Evolutionary conservation across 2,329 filamentous ascomycete species (phyloP).

Genomic region (Colletotrichum sp.): DNA sequence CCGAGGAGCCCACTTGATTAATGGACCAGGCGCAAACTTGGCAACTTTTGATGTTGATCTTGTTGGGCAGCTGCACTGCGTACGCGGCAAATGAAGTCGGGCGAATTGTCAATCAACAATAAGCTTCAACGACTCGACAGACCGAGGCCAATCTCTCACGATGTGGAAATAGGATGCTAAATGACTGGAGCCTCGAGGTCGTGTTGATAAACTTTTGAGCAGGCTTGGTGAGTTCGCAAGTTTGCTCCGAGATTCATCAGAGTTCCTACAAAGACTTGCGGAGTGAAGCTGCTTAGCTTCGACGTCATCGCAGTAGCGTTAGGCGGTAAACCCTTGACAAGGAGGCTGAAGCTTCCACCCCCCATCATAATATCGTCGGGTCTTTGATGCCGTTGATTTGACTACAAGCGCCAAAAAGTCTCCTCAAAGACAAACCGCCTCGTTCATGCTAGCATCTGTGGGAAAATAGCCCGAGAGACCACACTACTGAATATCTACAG

Average conservation of each 20-base stretch:
- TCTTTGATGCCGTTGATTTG: not conserved
- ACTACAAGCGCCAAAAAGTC: not conserved
- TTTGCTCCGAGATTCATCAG: not conserved
- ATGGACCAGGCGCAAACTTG: not conserved
- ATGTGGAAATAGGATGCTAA: not conserved
- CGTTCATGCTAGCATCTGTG: not conserved
- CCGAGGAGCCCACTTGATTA: not conserved
- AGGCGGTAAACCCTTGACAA: not conserved
- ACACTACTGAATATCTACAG: not conserved
- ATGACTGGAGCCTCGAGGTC: not conserved
- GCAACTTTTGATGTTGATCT: not conserved
- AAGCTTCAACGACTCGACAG: not conserved
- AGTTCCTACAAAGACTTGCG: not conserved
- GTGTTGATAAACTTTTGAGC: not conserved
- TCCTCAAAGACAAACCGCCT: not conserved
- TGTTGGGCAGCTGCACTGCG: not conserved
- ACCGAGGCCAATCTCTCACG: not conserved
- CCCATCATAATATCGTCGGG: not conserved
- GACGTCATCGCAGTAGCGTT: not conserved
- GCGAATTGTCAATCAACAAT: not conserved
- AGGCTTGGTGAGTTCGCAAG: not conserved
- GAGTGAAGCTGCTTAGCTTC: not conserved
- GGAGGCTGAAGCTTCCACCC: not conserved
- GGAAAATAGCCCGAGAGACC: not conserved
- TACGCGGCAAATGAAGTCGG: not conserved